phyloP scores from a whole-genome alignment of 306 rosid genomes.

The Prunus armeniaca region DNA sequence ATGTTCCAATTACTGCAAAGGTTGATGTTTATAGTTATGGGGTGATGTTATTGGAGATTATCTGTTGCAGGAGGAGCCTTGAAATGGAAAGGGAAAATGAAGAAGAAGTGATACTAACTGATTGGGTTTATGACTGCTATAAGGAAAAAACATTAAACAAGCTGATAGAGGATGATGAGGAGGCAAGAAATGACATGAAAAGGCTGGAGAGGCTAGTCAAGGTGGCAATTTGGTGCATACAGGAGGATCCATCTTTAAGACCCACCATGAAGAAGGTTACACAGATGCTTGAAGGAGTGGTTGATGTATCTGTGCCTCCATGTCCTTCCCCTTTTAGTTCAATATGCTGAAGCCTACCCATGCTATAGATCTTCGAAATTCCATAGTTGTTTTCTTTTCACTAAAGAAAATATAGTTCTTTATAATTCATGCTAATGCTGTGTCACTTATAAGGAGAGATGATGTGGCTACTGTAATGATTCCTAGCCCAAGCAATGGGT shows the following conservation, averaged over 20 bases:
- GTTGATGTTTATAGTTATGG: too few relatives aligned
- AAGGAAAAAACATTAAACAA: background rate
- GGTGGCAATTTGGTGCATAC: slow-evolving; percentile 25
- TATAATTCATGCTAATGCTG: too few relatives aligned
- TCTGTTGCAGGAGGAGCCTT: too few relatives aligned
- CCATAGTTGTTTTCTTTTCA: too few relatives aligned
- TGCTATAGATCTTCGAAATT: background rate
- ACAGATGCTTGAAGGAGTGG: slow-evolving; percentile 18
- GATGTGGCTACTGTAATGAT: too few relatives aligned
- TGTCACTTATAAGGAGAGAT: too few relatives aligned
- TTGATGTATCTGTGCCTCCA: slow-evolving; percentile 15
- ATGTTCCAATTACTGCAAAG: background rate
- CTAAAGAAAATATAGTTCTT: too few relatives aligned
- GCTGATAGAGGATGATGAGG: slow-evolving; percentile 7
- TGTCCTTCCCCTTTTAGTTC: background rate
- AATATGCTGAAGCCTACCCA: background rate
- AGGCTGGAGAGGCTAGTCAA: slow-evolving; percentile 8
- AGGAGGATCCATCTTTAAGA: slow-evolving; percentile 28
- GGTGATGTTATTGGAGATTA: too few relatives aligned
- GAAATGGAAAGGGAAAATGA: too few relatives aligned
- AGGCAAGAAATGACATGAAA: slow-evolving; percentile 19
- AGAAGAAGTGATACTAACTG: background rate
- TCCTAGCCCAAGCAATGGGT: too few relatives aligned
- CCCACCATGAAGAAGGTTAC: slow-evolving; percentile 24
- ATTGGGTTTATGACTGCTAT: slow-evolving; percentile 17